Base-by-base conservation (phyloP, 139 green algal genomes). In the Picochlorum sp. region DNA sequence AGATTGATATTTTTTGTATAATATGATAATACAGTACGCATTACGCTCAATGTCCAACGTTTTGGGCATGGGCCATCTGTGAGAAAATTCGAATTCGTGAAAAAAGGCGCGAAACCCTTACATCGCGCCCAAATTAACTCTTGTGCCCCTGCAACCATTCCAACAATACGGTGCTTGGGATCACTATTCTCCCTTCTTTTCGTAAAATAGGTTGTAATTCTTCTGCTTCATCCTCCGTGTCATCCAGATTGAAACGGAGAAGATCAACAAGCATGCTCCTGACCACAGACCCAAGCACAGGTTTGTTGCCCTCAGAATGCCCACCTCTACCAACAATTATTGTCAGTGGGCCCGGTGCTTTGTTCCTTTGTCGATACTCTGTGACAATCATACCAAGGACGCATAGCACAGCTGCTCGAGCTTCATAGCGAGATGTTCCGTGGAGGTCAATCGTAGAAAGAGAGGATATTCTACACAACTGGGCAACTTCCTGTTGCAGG, bases 391-490 rank as follows among this genome's bases (percentile, higher is more conserved):
- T 38, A 24, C 50, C 52, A 28, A 82, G 64, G 18, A 78, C 60
- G 64, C 73, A 81, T 45, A 82, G 60, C 60, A 82, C 76, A 9
- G 76, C 76, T 14, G 76, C 76, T 9, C 76, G 55, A 34, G 73
- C 76, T 66, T 82, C 76, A 26, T 55, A 60, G 37, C 28, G 60
- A 0, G 59, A 73, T 61, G 75, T 72, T 45, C 67, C 66, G 50
- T 82, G 76, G 67, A 82, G 52, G 61, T 82, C 76, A 21, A 82
- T 61, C 37, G 51, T 32, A 18, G 37, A 23, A 18, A 65, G 6
- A 20, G 26, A 52, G 20, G 49, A 61, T 20, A 70, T 20, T 15
- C 30, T 3, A 54, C 49, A 60, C 51, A 70, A 32, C 49, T 45
- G 30, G 34, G 60, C 54, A 59, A 69, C 51, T 9, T 62, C 10